Conservation (phyloP, 2,329 filamentous ascomycete species). For the Diaporthe sp. region DNA sequence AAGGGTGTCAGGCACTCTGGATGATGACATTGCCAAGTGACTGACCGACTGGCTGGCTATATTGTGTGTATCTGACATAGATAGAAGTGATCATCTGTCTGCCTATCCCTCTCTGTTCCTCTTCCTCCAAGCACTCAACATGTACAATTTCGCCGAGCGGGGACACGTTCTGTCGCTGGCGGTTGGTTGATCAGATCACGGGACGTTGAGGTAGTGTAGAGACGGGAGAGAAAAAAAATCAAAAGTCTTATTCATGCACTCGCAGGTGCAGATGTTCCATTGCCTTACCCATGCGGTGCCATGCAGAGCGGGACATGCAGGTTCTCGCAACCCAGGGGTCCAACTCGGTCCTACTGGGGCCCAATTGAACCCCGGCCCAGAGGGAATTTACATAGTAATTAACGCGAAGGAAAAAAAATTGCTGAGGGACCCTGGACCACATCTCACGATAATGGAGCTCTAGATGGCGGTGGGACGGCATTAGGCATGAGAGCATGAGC, state of each 20-base stretch:
- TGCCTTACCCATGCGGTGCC: neutral
- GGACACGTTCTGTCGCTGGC: neutral
- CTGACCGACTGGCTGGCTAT: neutral
- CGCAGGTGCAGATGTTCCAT: neutral
- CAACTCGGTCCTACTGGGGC: slow-evolving; percentile 22
- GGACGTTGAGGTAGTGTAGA: neutral
- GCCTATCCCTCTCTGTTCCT: neutral
- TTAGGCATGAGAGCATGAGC: neutral
- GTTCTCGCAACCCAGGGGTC: slow-evolving; percentile 11
- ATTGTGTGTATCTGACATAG: neutral
- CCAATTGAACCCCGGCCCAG: slow-evolving; percentile 4
- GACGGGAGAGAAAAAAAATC: neutral
- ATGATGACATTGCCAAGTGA: slow-evolving; percentile 20
- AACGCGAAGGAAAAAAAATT: neutral
- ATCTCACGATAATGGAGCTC: slow-evolving; percentile 22
- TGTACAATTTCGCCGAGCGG: slow-evolving; percentile 6
- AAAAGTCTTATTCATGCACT: slow-evolving; percentile 22
- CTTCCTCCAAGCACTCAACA: neutral
- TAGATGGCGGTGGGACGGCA: slow-evolving; percentile 17
- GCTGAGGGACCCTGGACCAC: slow-evolving; percentile 3
- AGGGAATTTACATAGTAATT: neutral
- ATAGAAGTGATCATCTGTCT: neutral
- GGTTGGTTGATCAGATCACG: neutral
- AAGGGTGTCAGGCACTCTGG: neutral
- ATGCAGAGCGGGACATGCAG: slow-evolving; percentile 20